Base-by-base conservation (phyloP, 352 stramenopile genomes). In the Peronospora tabacina region DNA sequence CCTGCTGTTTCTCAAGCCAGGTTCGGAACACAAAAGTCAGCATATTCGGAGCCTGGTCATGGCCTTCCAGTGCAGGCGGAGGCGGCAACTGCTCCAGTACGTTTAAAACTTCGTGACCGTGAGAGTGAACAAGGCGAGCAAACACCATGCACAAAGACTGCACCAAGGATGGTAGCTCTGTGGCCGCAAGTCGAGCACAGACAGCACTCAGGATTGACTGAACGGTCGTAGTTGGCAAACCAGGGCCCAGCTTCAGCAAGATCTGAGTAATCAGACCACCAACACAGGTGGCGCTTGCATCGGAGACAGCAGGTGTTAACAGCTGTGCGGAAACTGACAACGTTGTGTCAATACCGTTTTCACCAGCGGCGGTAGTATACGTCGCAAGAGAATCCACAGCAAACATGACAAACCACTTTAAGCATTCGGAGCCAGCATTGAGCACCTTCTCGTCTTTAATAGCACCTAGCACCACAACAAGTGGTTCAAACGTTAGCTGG, bases 391-490 rank as follows among this genome's bases (percentile, higher is more conserved):
- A 44, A 12, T 85, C 73, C 3, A 87, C 70, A 0, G 78, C 67
- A 47, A 88, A 85, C 75, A 88, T 87, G 5, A 92, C 75, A 19
- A 89, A 52, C 76, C 76, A 90, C 58, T 92, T 92, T 24, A 92
- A 70, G 56, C 78, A 89, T 48, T 92, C 78, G 0, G 78, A 76
- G 10, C 82, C 78, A 8, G 66, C 61, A 52, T 82, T 86, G 2
- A 92, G 64, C 20, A 89, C 72, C 48, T 85, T 87, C 11, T 88
- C 78, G 37, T 92, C 79, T 26, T 92, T 78, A 2, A 85, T 63
- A 15, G 55, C 55, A 7, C 70, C 43, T 8, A 92, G 60, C 1
- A 92, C 62, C 33, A 58, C 57, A 20, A 92, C 56, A 22, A 92
- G 54, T 20, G 77, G 82, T 52, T 90, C 78, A 44, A 92, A 83